Base-by-base conservation (phyloP, 73 alveolate genomes). In the Symbiodinium pilosum region DNA sequence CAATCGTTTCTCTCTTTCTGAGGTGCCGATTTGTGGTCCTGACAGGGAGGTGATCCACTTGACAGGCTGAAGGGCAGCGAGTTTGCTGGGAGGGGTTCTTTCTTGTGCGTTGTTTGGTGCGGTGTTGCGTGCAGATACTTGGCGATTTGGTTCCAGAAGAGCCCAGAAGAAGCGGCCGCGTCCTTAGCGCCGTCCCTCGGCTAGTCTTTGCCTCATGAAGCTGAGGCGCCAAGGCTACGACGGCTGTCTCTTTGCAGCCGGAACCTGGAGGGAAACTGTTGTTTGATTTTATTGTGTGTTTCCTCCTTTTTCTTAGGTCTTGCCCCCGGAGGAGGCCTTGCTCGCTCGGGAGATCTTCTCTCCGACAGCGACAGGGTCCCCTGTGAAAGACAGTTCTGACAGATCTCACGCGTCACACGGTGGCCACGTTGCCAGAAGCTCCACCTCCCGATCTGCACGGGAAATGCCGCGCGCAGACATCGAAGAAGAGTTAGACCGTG, bases 1-100 rank as follows among this genome's bases (percentile, higher is more conserved):
- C 2, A 69, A 69, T 16, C 84, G 39, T 30, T 18, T 39, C 21
- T 18, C 43, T 26, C 28, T 5, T 26, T 69, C 42, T 39, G 56
- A 86, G 94, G 94, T 86, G 94, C 94, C 94, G 24, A 32, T 86
- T 28, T 86, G 94, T 39, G 84, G 94, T 16, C 59, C 94, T 24
- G 94, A 86, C 26, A 40, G 94, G 38, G 56, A 86, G 94, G 59
- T 52, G 24, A 34, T 86, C 21, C 84, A 36, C 12, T 36, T 86
- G 51, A 75, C 83, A 52, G 84, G 94, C 28, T 54, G 30, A 54
- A n/a, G 26, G 73, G 26, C 34, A 54, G 73, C 20, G 73, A 54
- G 34, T 24, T 30, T 54, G 73, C 28, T 54, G 32, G 73, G 73
- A 54, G 73, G 14, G 12, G 12, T 16, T 51, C 68, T n/a, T n/a